Evolutionary conservation across 73 alveolate genomes (phyloP).

Genomic region (Symbiodinium pilosum): DNA sequence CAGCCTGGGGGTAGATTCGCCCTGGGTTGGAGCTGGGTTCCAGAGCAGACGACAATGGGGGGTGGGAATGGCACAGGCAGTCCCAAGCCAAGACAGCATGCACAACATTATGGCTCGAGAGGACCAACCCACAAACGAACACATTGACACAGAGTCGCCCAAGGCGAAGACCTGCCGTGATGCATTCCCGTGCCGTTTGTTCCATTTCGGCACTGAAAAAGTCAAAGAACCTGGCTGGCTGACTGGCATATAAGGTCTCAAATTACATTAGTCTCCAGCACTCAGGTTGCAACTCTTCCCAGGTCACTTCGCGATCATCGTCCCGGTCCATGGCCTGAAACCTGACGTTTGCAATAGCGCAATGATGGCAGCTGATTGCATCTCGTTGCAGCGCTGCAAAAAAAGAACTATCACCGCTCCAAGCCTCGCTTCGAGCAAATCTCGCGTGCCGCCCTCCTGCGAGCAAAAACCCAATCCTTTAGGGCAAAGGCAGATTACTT

Average conservation of each 20-base stretch:
- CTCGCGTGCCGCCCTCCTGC: slow-evolving; percentile 85
- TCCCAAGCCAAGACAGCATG: no score
- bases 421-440: slow-evolving; percentile 61
- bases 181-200: neutral
- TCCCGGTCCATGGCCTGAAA: slow-evolving; percentile 89
- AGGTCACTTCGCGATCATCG: slow-evolving; percentile 88
- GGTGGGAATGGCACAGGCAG: no score
- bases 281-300: slow-evolving; percentile 28
- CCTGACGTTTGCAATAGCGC: neutral
- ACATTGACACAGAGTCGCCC: no score
- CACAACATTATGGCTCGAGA: no score
- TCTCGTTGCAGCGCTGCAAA: no score
- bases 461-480: neutral
- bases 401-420: no score
- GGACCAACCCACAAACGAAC: no score
- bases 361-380: neutral
- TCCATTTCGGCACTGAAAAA: slow-evolving; percentile 3
- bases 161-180: neutral
- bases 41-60: no score
- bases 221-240: neutral
- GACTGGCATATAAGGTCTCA: no score
- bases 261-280: no score
- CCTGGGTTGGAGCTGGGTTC: no score
- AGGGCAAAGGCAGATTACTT: neutral
- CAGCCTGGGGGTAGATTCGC: no score